Evolutionary conservation across 1,139 yeast genomes (phyloP), one percentile per base, ranked within the genome.

Genomic region (Kodamaea anthophila): DNA sequence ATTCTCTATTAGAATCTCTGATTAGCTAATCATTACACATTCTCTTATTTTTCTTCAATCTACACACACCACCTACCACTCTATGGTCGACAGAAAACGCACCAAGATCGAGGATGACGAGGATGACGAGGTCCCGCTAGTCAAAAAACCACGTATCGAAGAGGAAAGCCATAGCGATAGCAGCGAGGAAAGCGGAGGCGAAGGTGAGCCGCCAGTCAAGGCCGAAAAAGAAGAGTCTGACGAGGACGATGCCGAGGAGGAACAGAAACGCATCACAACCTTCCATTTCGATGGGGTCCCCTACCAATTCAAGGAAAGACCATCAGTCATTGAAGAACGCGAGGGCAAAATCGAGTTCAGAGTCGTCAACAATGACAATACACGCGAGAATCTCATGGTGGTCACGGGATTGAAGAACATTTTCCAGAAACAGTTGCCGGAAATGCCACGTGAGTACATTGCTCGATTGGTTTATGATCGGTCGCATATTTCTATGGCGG

Each of bases 401-500:
- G 64, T 91, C 42, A 91, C 97, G 0, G 99, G 99, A 1, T 60
- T 91, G 37, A 91, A 93, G 58, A 91, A 91, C 55, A 91, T 91
- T 46, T 91, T 93, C 55, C 98, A 91, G 55, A 88, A 88, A 48
- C 99, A 91, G 56, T 69, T 91, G 42, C 99, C 99, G 3, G 91
- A 91, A 55, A 91, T 91, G 99, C 99, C 99, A 19, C 74, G 93
- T 38, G 97, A 93, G 51, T 91, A 93, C 57, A 91, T 91, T 49
- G 87, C 96, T 3, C 65, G 98, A 42, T 69, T 91, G 43, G 98
- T 91, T 4, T 91, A 87, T 51, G 99, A 93, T 54, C 64, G 96
- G 42, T 81, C 93, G 22, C 99, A 91, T 59, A 64, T 93, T 26
- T 87, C 96, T 0, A 86, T 91, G 74, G 98, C 98, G 1, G 95